A percentile compares a stretch with the other conserved stretches of the same genome.
Evolutionary conservation across 164 flowering plant genomes (phyloP).

Genomic region (Magnolia changhungtana): DNA sequence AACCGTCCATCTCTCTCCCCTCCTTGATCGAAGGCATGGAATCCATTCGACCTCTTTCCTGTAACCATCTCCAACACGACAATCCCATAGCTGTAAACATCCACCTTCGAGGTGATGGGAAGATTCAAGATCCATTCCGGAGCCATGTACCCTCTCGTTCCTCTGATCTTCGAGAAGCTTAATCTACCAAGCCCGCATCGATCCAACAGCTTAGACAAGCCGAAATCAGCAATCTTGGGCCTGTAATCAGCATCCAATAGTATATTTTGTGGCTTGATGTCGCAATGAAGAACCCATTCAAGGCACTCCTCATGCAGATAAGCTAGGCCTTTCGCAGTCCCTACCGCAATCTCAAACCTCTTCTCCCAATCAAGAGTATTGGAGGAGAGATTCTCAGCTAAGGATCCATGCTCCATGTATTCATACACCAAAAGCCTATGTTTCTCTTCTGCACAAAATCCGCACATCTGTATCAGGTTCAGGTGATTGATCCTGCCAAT

Average conservation of each 20-base stretch:
- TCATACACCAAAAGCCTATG: conserved; percentile 33
- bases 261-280: conserved; percentile 38
- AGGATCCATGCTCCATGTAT: conserved; percentile 32
- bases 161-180: conserved; percentile 29
- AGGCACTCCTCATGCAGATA: conserved; percentile 40
- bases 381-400: conserved; percentile 23
- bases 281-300: conserved; percentile 42
- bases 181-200: conserved; percentile 6
- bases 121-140: conserved; percentile 40
- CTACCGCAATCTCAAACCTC: conserved; percentile 23
- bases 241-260: conserved; percentile 22
- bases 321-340: conserved; percentile 37
- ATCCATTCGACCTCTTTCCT: conserved; percentile 8
- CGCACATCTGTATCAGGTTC: conserved; percentile 34
- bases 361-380: conserved; percentile 20
- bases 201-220: conserved; percentile 28
- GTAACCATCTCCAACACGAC: conserved; percentile 29
- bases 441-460: conserved; percentile 28
- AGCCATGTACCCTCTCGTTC: conserved; percentile 47
- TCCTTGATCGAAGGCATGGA: background rate
- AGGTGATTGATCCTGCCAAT: conserved; percentile 33
- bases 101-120: conserved; percentile 34
- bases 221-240: conserved; percentile 41
- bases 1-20: background rate
- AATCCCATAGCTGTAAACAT: conserved; percentile 50